phyloP scores from a whole-genome alignment of 805 yeast species.

The Candida chauliodis region DNA sequence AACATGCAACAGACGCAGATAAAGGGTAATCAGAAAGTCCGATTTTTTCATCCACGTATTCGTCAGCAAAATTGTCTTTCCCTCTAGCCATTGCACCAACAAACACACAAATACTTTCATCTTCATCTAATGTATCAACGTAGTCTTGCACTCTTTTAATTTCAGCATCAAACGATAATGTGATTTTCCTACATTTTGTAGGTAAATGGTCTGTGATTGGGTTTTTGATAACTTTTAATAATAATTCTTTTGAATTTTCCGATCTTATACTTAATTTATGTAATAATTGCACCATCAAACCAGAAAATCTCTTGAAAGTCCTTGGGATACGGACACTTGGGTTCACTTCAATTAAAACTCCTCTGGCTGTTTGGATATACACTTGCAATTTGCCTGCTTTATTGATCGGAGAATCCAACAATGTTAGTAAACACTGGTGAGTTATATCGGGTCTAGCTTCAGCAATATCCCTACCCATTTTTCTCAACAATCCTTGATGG shows the following conservation, averaged over 20 bases:
- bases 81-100: conserved; percentile 99
- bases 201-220: conserved; percentile 97
- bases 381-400: conserved; percentile 97
- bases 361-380: conserved; percentile 92
- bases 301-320: conserved; percentile 96
- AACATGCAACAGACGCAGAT: conserved; percentile 96
- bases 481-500: conserved; percentile 91
- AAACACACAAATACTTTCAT: conserved; percentile 94
- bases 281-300: conserved; percentile 93
- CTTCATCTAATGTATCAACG: conserved; percentile 71
- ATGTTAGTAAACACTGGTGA: conserved; percentile 91
- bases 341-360: conserved; percentile 91
- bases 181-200: conserved; percentile 89
- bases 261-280: conserved; percentile 91
- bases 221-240: conserved; percentile 90
- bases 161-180: conserved; percentile 88
- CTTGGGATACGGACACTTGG: conserved; percentile 97
- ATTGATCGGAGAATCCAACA: conserved; percentile 95
- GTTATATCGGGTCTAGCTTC: conserved; percentile 99
- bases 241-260: conserved; percentile 91
- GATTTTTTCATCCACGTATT: conserved; percentile 91
- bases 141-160: conserved; percentile 87
- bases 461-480: conserved; percentile 95
- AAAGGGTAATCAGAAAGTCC: conserved; percentile 94
- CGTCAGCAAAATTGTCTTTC: conserved; percentile 95